Base-by-base conservation (phyloP, 208 protist genomes). In the Leishmania lainsoni region DNA sequence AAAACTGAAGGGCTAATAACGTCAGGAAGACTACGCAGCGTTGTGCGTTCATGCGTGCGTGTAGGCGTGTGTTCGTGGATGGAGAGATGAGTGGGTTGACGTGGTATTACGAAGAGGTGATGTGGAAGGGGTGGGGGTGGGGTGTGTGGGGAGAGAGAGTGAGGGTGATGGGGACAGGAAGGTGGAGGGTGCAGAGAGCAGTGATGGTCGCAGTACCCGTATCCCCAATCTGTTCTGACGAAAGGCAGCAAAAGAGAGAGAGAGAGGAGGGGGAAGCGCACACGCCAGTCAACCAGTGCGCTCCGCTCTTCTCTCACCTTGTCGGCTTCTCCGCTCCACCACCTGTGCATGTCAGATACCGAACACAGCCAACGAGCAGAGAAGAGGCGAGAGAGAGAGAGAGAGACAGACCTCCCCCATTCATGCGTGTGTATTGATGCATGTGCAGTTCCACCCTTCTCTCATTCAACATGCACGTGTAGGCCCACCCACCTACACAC, bases 31-130 rank as follows among this genome's bases (percentile, higher is more conserved):
- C 69, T 73, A 10, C 42, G 29, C 22, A 45, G 22, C 16, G 26
- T 26, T 29, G 42, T 22, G 58, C 12, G 52, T 81, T 22, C 66
- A 39, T 80, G 66, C 63, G 49, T 22, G 58, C 12, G 52, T 81
- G 8, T 56, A 39, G 75, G 66, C 63, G 49, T 54, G 68, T 68
- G 10, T 49, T 70, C 42, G 78, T 76, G 51, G 39, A 63, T 65
- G n/a, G 5, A 10, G 39, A 20, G 10, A 8, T 12, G 26, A 32
- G 17, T 8, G 17, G 65, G 65, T 35, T 70, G 16, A 14, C 14
- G 12, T 14, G 61, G 63, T 69, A 32, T 35, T 20, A 45, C 42
- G 42, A 45, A 45, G 42, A 45, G 42, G 42, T 45, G 42, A 45
- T 45, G 42, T 14, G 63, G 29, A 39, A 26, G 39, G 20, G 65